These are phyloP conservation scores for Eutypella sp. DNA, from an alignment of 2,329 filamentous ascomycete species.

Conservation along the genomic window DNA sequence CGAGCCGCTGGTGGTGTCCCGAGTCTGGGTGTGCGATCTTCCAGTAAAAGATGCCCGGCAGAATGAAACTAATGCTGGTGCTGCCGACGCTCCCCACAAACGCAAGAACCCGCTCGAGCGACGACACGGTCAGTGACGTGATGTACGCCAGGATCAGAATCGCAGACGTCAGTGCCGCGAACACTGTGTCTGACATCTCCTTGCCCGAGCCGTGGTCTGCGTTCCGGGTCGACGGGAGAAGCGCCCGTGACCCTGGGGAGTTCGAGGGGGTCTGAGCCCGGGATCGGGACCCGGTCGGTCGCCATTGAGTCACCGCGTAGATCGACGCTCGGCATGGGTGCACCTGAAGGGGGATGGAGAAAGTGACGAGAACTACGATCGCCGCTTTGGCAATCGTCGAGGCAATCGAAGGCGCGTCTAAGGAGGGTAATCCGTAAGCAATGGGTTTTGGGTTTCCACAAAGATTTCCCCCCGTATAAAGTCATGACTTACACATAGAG, in stretches of 20 bases:
- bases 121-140: slow-evolving; percentile 85
- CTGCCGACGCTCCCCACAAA: slow-evolving; percentile 94
- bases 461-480: too few species aligned
- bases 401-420: slow-evolving; percentile 66
- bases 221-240: slow-evolving; percentile 38
- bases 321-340: slow-evolving; percentile 95
- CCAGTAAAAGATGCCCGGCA: slow-evolving; percentile 96
- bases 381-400: slow-evolving; percentile 92
- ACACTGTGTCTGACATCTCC: slow-evolving; percentile 79
- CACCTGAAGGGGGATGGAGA: slow-evolving; percentile 91
- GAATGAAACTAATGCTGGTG: slow-evolving; percentile 93
- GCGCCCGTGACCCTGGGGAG: slow-evolving; percentile 36
- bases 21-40: slow-evolving; percentile 93
- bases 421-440: slow-evolving; percentile 1
- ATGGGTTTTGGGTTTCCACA: too few species aligned
- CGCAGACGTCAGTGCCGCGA: slow-evolving; percentile 80
- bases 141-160: slow-evolving; percentile 83
- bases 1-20: slow-evolving; percentile 74
- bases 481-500: slow-evolving; percentile 76
- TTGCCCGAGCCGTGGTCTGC: slow-evolving; percentile 49
- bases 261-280: slow-evolving; percentile 35
- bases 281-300: slow-evolving; percentile 53
- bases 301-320: slow-evolving; percentile 91
- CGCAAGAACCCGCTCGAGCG: slow-evolving; percentile 83
- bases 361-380: slow-evolving; percentile 93